Evolutionary conservation across 1,139 yeast genomes (phyloP), one percentile per base, ranked within the genome.

Genomic region (Yamadazyma atmosphaerica): DNA sequence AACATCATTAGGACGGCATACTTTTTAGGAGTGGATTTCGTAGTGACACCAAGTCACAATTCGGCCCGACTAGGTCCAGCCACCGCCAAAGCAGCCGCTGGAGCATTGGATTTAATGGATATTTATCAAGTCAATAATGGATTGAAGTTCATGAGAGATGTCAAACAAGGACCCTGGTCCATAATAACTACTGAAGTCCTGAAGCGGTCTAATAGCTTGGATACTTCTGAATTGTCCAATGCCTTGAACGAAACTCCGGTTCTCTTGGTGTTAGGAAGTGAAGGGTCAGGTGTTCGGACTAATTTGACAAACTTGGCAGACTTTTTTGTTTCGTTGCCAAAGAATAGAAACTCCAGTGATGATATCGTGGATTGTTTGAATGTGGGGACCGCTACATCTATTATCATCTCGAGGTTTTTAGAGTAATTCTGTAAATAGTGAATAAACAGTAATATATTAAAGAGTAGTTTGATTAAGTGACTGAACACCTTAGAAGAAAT

Each of bases 321-420:
- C 47, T 81, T 69, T 52, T 65, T 77, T 38, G 90, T 81, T 8
- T 75, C 78, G 17, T 68, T 86, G 54, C 47, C 58, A 7, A 61
- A 62, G 24, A 62, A 63, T 21, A 49, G 71, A 31, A 58, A 52
- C 18, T 67, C 59, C 5, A 52, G 46, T 1, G 71, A 68, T 39
- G 52, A 52, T 2, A 61, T 78, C 12, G 82, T 89, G 26, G 96
- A 88, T 54, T 86, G 95, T 16, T 66, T 89, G 50, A 89, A 89
- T 56, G 97, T 87, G 27, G 86, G 95, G 54, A 96, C 89, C 4
- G 96, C 97, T 1, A 76, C 90, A 2, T 94, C 90, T 1, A 55
- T 88, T 25, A 55, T 87, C 37, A 61, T 86, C 21, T 66, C 72
- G 30, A 71, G 68, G 51, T 66, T 75, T 34, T 47, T 67, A n/a